A percentile compares a stretch with the other conserved stretches of the same genome.
These are phyloP conservation scores for Cystobasidium slooffiae DNA, from an alignment of 1,284 basidiomycete genomes.

Conservation along the genomic window DNA sequence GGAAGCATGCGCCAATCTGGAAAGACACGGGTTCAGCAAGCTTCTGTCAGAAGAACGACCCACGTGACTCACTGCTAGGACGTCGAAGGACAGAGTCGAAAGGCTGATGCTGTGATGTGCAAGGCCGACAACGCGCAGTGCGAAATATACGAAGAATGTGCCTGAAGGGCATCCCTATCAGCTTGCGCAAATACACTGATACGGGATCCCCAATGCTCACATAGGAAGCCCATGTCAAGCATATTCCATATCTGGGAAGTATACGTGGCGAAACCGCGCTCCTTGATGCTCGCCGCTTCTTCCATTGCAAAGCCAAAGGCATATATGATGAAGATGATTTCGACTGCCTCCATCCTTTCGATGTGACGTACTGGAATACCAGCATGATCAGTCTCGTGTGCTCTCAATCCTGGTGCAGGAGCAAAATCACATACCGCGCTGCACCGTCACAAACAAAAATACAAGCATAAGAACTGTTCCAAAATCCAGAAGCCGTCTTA, in stretches of 20 bases:
- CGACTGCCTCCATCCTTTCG: slow-evolving; percentile 39
- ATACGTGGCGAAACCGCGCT: slow-evolving; percentile 34
- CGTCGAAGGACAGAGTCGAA: slow-evolving; percentile 48
- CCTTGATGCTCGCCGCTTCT: slow-evolving; percentile 45
- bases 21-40: not conserved
- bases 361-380: slow-evolving; percentile 34
- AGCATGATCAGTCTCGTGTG: not conserved
- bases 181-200: slow-evolving; percentile 24
- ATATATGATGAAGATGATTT: slow-evolving; percentile 49
- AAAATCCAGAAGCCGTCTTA: slow-evolving; percentile 46
- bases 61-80: slow-evolving; percentile 43
- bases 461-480: slow-evolving; percentile 46
- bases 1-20: slow-evolving; percentile 46
- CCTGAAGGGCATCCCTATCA: not conserved
- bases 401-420: too few species aligned
- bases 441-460: slow-evolving; percentile 48
- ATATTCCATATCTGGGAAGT: slow-evolving; percentile 38
- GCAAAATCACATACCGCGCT: slow-evolving; percentile 31
- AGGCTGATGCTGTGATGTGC: slow-evolving; percentile 16
- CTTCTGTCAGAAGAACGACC: too few species aligned
- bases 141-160: slow-evolving; percentile 47
- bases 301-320: slow-evolving; percentile 51
- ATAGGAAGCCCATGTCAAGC: slow-evolving; percentile 40
- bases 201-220: slow-evolving; percentile 35
- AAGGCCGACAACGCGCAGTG: slow-evolving; percentile 46